Evolutionary conservation across 2,329 filamentous ascomycete genomes (phyloP), one percentile per base, ranked within the genome.

Genomic region (Aureobasidium sp.): DNA sequence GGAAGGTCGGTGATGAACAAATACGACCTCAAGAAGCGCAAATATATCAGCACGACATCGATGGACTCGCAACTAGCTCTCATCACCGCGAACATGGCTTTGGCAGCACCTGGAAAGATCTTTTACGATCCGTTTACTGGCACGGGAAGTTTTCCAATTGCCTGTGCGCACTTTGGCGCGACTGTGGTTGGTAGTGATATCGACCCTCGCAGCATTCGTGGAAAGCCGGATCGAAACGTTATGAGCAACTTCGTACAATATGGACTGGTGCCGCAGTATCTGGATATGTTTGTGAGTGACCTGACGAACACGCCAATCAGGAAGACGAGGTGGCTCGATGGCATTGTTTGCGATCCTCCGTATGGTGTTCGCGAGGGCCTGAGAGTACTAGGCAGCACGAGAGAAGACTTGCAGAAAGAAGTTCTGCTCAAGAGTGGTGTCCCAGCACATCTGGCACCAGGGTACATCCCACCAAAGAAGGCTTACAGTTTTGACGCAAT

Each of bases 91-190:
- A 99, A 97, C 70, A 85, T 99, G 67, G 90, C 90, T 0, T 83
- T 90, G 14, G 91, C 91, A 0, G 86, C 79, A 0, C 89, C 91
- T 0, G 93, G 91, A 0, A 95, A 90, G 70, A 72, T 97, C 2
- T 90, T 96, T 68, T 97, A 93, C 69, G 94, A 99, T 68, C 94
- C 94, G 0, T 99, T 99, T 71, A 91, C 94, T 63, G 94, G 94
- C 5, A 97, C 94, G 0, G 94, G 93, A 5, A 93, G 91, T 59
- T 97, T 99, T 70, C 89, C 91, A 1, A 79, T 99, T 29, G 91
- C 94, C 0, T 93, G 90, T 67, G 89, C 92, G 1, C 88, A 96
- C 74, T 97, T 96, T 69, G 94, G 94, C 1, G 91, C 92, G 1
- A 73, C 89, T 14, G 85, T 87, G 0, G 87, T 90, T 71, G 94